Evolutionary conservation across 305 asterid species (phyloP), one percentile per base, ranked within the genome.

Genomic region (Fraxinus baroniana): DNA sequence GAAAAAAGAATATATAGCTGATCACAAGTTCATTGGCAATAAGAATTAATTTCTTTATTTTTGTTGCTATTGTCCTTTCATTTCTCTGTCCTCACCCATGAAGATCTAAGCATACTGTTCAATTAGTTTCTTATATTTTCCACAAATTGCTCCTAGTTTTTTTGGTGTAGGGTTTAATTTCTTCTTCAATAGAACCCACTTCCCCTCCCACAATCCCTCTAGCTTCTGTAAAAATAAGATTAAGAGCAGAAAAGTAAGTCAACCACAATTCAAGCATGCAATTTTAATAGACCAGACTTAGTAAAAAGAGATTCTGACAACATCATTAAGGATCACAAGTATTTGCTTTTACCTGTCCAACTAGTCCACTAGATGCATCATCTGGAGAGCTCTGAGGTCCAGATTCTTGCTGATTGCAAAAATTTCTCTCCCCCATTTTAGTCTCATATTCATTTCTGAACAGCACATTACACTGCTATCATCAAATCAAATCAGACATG

Each of bases 321-420:
- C 24, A 64, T 64, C 33, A 64, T 22, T 20, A 64, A 80, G 32
- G 13, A 80, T 79, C 18, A 26, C 55, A 71, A 9, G 60, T n/a
- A 24, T 20, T 37, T 74, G 3, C 78, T n/a, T 17, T 79, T 70
- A 91, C 98, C 97, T 93, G 95, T 82, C 91, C 92, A 81, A 90
- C 28, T 78, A 86, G 84, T 82, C 92, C 92, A 84, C 87, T 84
- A 64, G 86, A 83, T 8, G 94, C 89, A 84, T 83, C 89, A 78
- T 87, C 85, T 37, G 93, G 90, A 52, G 90, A 83, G 88, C 91
- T 85, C 74, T 87, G 86, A 3, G 85, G 74, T 82, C 86, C 87
- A 71, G 93, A 83, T 83, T 84, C 85, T 77, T 82, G 80, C 78
- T 4, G 77, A 62, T 84, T 77, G 41, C 24, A 76, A 62, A 78